Conservation (phyloP, 2,329 filamentous ascomycete genomes). For the Xylaria hypoxylon region DNA sequence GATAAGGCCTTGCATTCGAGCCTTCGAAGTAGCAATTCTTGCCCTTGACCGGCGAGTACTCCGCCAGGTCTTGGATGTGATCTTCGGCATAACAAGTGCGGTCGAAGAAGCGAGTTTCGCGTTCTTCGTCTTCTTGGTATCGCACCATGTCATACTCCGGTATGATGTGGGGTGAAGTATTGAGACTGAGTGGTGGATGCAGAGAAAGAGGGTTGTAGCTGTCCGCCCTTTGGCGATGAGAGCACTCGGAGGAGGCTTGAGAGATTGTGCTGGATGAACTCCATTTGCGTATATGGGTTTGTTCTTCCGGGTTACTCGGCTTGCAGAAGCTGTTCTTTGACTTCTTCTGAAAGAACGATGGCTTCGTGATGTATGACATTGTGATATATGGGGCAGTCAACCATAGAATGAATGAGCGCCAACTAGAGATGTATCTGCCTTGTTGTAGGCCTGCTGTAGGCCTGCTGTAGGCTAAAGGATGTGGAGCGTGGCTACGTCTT, state of each 20-base stretch:
- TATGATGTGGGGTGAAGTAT: conserved; percentile 48
- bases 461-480: conserved; percentile 9
- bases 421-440: conserved; percentile 4
- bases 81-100: conserved; percentile 41
- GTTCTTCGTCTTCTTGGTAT: conserved; percentile 45
- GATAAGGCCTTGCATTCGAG: conserved; percentile 44
- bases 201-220: conserved; percentile 49
- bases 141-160: conserved; percentile 45
- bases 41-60: conserved; percentile 47
- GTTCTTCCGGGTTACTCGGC: conserved; percentile 40
- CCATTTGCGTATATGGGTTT: conserved; percentile 43
- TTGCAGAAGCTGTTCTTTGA: conserved; percentile 44
- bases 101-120: conserved; percentile 45
- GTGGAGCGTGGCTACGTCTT: conserved; percentile 23
- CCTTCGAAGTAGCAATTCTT: conserved; percentile 46
- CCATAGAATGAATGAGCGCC: conserved; percentile 1
- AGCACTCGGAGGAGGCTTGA: conserved; percentile 43
- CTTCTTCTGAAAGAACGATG: conserved; percentile 48
- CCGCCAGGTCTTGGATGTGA: conserved; percentile 43
- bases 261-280: conserved; percentile 49
- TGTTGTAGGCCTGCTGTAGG: conserved; percentile 21
- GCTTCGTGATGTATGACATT: conserved; percentile 38
- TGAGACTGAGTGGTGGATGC: conserved; percentile 50
- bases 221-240: conserved; percentile 34
- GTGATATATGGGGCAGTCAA: conserved; percentile 20